These are phyloP conservation scores for Cadophora sp. DNA, from an alignment of 2,329 filamentous ascomycete genomes.

Conservation along the genomic window DNA sequence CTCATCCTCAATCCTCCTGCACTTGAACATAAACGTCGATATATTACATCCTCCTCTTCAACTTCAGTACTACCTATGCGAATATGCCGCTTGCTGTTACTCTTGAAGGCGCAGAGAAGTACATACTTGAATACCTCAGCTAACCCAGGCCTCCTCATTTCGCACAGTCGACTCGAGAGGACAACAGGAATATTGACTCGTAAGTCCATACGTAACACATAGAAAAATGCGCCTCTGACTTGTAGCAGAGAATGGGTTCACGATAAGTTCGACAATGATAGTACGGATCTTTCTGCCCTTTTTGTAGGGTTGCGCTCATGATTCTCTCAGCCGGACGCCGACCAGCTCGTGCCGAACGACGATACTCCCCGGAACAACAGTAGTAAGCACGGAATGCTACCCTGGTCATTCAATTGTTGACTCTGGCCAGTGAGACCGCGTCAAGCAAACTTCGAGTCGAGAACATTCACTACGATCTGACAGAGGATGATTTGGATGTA, in stretches of 20 bases:
- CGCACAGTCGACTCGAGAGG: conserved; percentile 66
- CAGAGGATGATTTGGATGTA: conserved; percentile 82
- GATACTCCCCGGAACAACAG: conserved; percentile 42
- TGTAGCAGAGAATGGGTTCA: conserved; percentile 85
- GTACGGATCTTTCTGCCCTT: conserved; percentile 45
- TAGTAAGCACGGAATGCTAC: conserved; percentile 34
- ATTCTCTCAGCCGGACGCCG: conserved; percentile 38
- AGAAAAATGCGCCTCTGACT: conserved; percentile 20
- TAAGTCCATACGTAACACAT: conserved; percentile 48
- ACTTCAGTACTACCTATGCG: conserved; percentile 17
- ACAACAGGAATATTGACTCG: conserved; percentile 73
- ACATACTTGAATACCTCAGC: conserved; percentile 51
- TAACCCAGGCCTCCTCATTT: conserved; percentile 52
- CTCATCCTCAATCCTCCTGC: conserved; percentile 46
- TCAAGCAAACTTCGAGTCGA: conserved; percentile 82
- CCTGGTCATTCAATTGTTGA: conserved; percentile 22
- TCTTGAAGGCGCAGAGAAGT: conserved; percentile 45
- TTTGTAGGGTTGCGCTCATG: conserved; percentile 33
- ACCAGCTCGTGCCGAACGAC: conserved; percentile 37
- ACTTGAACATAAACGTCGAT: conserved; percentile 38
- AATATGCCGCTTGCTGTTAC: conserved; percentile 40
- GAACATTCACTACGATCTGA: conserved; percentile 92
- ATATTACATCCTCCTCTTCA: conserved; percentile 48
- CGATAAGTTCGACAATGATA: conserved; percentile 82
- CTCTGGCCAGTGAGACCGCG: conserved; percentile 50